phyloP scores from a whole-genome alignment of 2,329 filamentous ascomycete species.

The Teratosphaeria nubilosa region DNA sequence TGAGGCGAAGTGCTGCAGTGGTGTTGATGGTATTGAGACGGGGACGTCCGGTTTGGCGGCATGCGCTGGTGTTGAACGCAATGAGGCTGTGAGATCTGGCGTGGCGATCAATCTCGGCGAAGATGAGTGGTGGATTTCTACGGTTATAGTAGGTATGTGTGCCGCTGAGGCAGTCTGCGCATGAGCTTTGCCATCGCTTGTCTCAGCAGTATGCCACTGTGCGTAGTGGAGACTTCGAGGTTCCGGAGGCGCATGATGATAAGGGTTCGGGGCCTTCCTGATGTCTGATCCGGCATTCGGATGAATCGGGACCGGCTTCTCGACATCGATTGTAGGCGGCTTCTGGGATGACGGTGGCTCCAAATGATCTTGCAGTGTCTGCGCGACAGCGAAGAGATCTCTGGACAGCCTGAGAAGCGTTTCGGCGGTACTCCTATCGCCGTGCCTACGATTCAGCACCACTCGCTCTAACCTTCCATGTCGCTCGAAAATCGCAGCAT shows the following conservation, averaged over 20 bases:
- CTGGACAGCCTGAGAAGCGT: slow-evolving; percentile 16
- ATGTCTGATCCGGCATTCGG: neutral
- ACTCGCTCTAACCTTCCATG: slow-evolving; percentile 28
- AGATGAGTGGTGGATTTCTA: neutral
- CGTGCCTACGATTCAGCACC: slow-evolving; percentile 28
- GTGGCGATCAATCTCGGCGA: neutral
- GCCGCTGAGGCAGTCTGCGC: neutral
- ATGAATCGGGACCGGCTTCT: neutral
- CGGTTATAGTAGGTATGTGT: neutral
- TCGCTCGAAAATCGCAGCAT: slow-evolving; percentile 33
- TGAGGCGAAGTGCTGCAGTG: neutral
- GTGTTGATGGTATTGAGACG: neutral
- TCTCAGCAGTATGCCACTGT: neutral
- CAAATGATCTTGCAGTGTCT: slow-evolving; percentile 6
- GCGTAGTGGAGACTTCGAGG: neutral
- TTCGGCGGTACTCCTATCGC: slow-evolving; percentile 8
- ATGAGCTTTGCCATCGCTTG: neutral
- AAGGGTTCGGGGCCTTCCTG: neutral
- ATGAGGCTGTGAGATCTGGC: neutral
- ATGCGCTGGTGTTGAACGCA: neutral
- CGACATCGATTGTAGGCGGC: neutral
- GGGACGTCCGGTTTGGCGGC: neutral
- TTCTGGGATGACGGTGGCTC: neutral
- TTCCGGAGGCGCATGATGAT: neutral
- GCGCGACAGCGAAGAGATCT: slow-evolving; percentile 17